Evolutionary conservation across 768 basidiomycete genomes (phyloP).

Genomic region (Auricularia auricula-judae): DNA sequence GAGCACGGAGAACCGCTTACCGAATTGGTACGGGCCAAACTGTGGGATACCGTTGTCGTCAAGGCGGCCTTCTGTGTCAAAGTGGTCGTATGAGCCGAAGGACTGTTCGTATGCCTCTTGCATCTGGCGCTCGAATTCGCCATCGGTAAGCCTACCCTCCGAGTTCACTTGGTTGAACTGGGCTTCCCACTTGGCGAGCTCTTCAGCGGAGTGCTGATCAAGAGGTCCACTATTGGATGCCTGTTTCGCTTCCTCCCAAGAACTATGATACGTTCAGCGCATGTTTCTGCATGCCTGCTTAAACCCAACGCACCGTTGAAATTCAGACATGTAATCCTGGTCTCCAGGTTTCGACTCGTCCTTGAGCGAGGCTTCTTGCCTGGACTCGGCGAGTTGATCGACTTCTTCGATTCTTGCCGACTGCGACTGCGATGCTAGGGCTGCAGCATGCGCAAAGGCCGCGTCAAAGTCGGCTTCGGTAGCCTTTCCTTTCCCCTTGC

Average conservation of each 20-base stretch:
- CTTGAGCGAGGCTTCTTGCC: constrained; percentile 25
- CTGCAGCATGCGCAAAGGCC: constrained; percentile 61
- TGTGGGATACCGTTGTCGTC: constrained; percentile 68
- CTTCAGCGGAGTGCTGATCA: constrained; percentile 29
- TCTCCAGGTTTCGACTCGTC: constrained; percentile 18
- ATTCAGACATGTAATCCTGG: constrained; percentile 27
- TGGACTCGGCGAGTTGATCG: constrained; percentile 31
- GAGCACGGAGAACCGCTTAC: constrained; percentile 24
- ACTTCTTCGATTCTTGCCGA: constrained; percentile 46
- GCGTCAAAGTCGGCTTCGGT: constrained; percentile 73
- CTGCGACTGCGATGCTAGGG: constrained; percentile 27
- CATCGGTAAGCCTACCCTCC: constrained; percentile 47
- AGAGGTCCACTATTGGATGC: not conserved
- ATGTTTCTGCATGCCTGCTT: not conserved
- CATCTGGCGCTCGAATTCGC: constrained; percentile 35
- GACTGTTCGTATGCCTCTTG: not conserved
- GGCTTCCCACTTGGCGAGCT: constrained; percentile 72
- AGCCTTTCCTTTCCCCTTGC: constrained; percentile 70
- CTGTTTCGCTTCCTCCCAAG: constrained; percentile 6
- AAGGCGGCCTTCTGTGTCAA: constrained; percentile 20
- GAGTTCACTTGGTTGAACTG: constrained; percentile 74
- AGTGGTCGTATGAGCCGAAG: not conserved
- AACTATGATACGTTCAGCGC: not conserved
- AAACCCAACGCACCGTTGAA: constrained; percentile 35
- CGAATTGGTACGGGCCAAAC: constrained; percentile 64